A percentile compares a stretch with the other conserved stretches of the same genome.
Evolutionary conservation across 371 early-diverging fungal species (phyloP).

Genomic region (Mucor sp.): DNA sequence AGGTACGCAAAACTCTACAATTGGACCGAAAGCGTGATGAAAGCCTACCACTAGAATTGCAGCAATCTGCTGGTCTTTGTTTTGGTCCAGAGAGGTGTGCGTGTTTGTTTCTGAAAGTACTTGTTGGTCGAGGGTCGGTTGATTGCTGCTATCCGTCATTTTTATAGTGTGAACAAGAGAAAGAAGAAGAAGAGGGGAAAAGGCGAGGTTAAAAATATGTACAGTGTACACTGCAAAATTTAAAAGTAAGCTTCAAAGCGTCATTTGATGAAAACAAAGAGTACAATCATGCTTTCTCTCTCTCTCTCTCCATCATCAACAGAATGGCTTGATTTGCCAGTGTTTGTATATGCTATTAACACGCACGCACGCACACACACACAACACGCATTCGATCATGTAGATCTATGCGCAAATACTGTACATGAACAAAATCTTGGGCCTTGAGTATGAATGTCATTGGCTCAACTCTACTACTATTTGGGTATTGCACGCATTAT

Average conservation of each 20-base stretch:
- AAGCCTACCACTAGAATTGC: slow-evolving; percentile 54
- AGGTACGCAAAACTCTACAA: slow-evolving; percentile 76
- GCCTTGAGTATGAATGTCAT: background rate
- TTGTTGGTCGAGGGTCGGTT: background rate
- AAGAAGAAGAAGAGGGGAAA: background rate
- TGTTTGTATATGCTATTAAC: background rate
- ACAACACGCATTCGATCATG: background rate
- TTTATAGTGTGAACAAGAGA: background rate
- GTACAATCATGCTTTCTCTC: too few species aligned
- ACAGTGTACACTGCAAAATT: too few species aligned
- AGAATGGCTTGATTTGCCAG: background rate
- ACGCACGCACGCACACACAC: background rate
- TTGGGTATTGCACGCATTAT: background rate
- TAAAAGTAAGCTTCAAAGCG: background rate
- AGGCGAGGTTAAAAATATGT: too few species aligned
- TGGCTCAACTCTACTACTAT: background rate
- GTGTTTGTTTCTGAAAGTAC: background rate
- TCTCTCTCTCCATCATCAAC: background rate
- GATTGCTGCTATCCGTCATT: background rate
- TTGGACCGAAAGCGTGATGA: slow-evolving; percentile 68
- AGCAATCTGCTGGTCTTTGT: slow-evolving; percentile 43
- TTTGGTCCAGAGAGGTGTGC: slow-evolving; percentile 28
- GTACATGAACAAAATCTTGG: background rate
- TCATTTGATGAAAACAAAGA: background rate
- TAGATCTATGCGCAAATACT: background rate